Evolutionary conservation across 176 grass and related monocot species (phyloP).

Genomic region (bread wheat (Triticum aestivum)): DNA sequence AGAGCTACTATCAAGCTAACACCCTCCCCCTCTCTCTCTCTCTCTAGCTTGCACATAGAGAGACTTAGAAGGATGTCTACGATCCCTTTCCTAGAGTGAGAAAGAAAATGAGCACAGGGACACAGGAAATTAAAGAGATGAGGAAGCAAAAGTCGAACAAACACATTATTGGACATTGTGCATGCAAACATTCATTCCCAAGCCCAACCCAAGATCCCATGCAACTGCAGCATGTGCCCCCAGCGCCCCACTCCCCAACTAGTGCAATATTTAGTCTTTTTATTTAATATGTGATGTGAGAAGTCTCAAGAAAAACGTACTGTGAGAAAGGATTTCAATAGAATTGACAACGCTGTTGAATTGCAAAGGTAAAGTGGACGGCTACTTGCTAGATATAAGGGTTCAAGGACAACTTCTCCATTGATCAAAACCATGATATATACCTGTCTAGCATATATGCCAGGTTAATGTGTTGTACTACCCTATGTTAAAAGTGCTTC

Average conservation of each 20-base stretch:
- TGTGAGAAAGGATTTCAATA: neutral
- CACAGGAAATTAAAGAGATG: slow-evolving; percentile 19
- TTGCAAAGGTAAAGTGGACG: neutral
- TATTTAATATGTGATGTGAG: no score
- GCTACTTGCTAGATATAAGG: no score
- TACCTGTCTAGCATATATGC: neutral
- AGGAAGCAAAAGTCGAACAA: slow-evolving; percentile 33
- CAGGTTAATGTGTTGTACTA: neutral
- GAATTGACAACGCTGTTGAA: neutral
- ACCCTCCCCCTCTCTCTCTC: neutral
- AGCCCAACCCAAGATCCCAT: slow-evolving; percentile 20
- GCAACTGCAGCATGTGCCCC: slow-evolving; percentile 10
- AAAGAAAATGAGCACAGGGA: slow-evolving; percentile 27
- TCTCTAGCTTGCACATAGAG: slow-evolving; percentile 31
- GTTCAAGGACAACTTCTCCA: no score
- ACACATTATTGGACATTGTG: slow-evolving; percentile 11
- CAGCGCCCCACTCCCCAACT: neutral
- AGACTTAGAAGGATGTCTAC: slow-evolving; percentile 35
- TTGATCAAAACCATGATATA: neutral
- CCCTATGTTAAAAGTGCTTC: neutral
- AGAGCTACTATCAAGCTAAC: slow-evolving; percentile 29
- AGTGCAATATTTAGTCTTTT: neutral
- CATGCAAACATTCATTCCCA: slow-evolving; percentile 37
- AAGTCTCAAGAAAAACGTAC: no score
- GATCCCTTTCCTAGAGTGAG: slow-evolving; percentile 28